Evolutionary conservation across 345 rosid species (phyloP).

Genomic region (Syzygium jambos): DNA sequence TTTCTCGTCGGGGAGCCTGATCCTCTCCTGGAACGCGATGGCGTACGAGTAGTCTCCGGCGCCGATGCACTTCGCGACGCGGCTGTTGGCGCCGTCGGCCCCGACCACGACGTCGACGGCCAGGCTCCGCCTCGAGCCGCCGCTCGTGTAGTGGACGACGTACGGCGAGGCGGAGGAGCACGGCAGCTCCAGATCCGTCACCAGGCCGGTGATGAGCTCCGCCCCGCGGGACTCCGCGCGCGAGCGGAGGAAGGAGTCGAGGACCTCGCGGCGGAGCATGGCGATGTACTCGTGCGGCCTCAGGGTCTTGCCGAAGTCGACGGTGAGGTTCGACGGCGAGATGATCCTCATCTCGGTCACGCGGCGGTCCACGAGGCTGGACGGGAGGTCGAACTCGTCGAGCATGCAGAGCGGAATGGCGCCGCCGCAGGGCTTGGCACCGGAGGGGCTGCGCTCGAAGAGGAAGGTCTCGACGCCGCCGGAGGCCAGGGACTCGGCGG

Average conservation of each 20-base stretch:
- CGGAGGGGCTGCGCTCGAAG: constrained; percentile 47
- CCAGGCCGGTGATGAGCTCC: constrained; percentile 33
- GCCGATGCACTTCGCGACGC: constrained; percentile 41
- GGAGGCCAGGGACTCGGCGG: constrained; percentile 45
- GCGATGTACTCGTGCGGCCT: constrained; percentile 48
- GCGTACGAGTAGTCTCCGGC: constrained; percentile 53
- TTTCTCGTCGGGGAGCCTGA: constrained; percentile 47
- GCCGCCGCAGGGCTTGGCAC: constrained; percentile 68
- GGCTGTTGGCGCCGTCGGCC: constrained; percentile 67
- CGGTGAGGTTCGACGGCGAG: constrained; percentile 60
- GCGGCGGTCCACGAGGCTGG: constrained; percentile 48
- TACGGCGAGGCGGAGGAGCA: constrained; percentile 27
- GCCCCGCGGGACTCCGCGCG: constrained; percentile 53
- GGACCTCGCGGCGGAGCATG: constrained; percentile 69
- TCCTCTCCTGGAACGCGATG: constrained; percentile 64
- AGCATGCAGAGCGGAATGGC: constrained; percentile 74
- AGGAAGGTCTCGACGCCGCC: constrained; percentile 61
- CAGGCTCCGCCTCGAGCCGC: constrained; percentile 18
- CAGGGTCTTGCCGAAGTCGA: constrained; percentile 54
- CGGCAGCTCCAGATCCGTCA: constrained; percentile 43
- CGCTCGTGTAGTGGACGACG: constrained; percentile 34
- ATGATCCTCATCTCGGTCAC: constrained; percentile 60
- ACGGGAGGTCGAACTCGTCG: constrained; percentile 57
- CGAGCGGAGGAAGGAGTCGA: constrained; percentile 58
- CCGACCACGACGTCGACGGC: constrained; percentile 52